Base-by-base conservation (phyloP, 441 rosid species). In the Adansonia madagascariensis region DNA sequence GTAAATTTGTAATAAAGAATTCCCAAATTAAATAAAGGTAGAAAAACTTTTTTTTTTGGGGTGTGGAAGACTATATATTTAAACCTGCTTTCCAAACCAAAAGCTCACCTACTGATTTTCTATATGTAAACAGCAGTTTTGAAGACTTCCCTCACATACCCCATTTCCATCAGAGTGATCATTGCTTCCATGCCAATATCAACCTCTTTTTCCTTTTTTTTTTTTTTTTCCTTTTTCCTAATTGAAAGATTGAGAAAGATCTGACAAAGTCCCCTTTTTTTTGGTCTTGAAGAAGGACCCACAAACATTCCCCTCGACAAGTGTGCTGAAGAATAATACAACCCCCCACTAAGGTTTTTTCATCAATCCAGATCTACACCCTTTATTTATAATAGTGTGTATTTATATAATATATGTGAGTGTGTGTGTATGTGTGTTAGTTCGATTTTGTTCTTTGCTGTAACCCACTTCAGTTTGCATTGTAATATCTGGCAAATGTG, bases 251-350 rank as follows among this genome's bases (percentile, higher is more conserved):
- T 70, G 82, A 75, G 86, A 84, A 78, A 86, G 82, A 83, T 81
- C 84, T 83, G 88, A 85, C 81, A 80, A 62, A 55, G 65, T 55
- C 78, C 73, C 6, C 68, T 81, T 63, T 72, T 76, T 76, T 67
- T 73, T 60, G 71, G 84, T 73, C 80, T 77, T 50, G 15, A 11
- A 55, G 35, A 9, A 9, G 91, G 86, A 52, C 91, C 92, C 93
- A 82, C 88, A 86, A 85, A 91, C 92, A 89, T 91, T 91, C 93
- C 86, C 88, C 87, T 91, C 71, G 92, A 82, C 82, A 79, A 88
- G 77, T 85, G 95, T 86, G 93, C 81, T 6, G 17, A 61, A 85
- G 94, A 86, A 90, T 90, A 83, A 89, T 90, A 75, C 88, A 82
- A 73, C 67, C 20, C 62, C 84, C 87, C 91, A 86, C 89, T 84